Conservation (phyloP, 2,329 filamentous ascomycete species). For the Trematosphaeria pertusa region DNA sequence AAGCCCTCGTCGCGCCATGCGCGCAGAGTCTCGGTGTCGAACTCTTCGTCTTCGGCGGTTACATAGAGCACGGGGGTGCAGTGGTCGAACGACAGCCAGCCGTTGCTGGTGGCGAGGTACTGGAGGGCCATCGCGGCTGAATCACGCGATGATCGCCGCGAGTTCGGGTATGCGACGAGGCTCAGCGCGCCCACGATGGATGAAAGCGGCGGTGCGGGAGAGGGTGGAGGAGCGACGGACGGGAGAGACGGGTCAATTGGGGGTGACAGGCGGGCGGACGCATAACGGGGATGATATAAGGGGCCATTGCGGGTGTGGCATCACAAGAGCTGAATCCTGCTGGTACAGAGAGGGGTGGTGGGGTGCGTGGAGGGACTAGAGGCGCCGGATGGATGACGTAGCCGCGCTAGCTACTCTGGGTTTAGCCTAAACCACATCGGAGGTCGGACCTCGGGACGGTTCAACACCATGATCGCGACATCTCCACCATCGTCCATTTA, state of each 20-base stretch:
- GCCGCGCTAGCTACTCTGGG: no score
- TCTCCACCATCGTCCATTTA: no score
- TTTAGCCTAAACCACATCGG: no score
- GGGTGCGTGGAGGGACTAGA: background rate
- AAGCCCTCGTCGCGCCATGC: conserved; percentile 69
- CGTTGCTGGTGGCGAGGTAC: conserved; percentile 45
- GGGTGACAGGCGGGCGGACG: conserved; percentile 9
- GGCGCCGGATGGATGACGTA: background rate
- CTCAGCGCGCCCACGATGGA: no score
- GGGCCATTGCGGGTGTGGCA: conserved; percentile 18
- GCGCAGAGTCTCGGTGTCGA: conserved; percentile 61
- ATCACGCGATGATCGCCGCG: conserved; percentile 1
- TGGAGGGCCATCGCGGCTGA: conserved; percentile 40
- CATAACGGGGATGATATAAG: conserved; percentile 18
- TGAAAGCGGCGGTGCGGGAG: no score
- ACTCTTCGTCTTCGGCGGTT: conserved; percentile 61
- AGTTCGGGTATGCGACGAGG: background rate
- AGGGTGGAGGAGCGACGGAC: background rate
- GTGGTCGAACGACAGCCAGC: conserved; percentile 49
- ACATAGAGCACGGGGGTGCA: conserved; percentile 57
- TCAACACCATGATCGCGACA: no score
- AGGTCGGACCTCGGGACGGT: no score
- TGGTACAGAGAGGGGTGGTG: conserved; percentile 21
- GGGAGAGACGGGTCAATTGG: background rate
- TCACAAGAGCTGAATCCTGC: conserved; percentile 28